These are phyloP conservation scores for Penicillium glabrum DNA, from an alignment of 2,329 filamentous ascomycete genomes.

Conservation along the genomic window DNA sequence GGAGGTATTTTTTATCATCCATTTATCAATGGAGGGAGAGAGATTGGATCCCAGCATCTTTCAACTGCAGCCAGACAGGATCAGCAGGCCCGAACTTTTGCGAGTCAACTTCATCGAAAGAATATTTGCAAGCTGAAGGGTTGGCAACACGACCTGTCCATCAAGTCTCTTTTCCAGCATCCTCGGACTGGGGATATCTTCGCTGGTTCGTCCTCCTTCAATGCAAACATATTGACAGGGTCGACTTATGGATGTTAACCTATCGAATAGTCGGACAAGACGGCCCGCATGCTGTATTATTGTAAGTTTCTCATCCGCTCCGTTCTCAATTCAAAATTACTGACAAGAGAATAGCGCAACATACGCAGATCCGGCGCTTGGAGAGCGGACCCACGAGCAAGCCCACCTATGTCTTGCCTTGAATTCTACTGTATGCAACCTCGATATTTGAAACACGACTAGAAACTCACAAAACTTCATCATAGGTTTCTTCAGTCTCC, in stretches of 20 bases:
- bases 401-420: no score
- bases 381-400: no score
- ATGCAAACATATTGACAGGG: neutral
- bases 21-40: slow-evolving; percentile 28
- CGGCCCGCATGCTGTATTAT: slow-evolving; percentile 30
- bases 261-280: slow-evolving; percentile 26
- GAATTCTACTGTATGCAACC: slow-evolving; percentile 4
- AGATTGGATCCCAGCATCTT: slow-evolving; percentile 25
- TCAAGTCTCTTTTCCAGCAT: slow-evolving; percentile 35
- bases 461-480: neutral
- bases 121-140: slow-evolving; percentile 33
- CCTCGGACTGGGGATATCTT: slow-evolving; percentile 36
- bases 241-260: neutral
- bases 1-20: slow-evolving; percentile 30
- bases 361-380: slow-evolving; percentile 27
- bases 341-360: slow-evolving; percentile 27
- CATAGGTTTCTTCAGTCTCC: slow-evolving; percentile 37
- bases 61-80: slow-evolving; percentile 23
- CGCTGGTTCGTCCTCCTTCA: slow-evolving; percentile 9
- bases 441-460: neutral
- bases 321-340: neutral
- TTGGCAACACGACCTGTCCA: slow-evolving; percentile 25
- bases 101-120: slow-evolving; percentile 31
- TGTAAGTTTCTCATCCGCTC: slow-evolving; percentile 23
- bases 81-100: slow-evolving; percentile 31